Evolutionary conservation across 306 rosid species (phyloP).

Genomic region (Mucuna pruriens): DNA sequence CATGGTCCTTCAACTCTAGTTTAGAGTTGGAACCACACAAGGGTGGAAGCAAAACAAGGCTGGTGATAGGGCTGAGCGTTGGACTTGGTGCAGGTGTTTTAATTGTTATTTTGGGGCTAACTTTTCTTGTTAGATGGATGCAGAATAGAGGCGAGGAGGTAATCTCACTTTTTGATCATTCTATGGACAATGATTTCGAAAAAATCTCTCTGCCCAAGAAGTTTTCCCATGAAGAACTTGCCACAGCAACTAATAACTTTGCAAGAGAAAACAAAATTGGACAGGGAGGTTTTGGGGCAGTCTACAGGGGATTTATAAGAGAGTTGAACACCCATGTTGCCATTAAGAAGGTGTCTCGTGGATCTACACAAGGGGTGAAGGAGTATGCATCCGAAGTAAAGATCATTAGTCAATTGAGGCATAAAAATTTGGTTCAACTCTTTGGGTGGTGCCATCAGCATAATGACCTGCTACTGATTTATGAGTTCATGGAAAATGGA

Average conservation of each 20-base stretch:
- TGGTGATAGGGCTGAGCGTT: conserved; percentile 32
- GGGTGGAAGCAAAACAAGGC: background rate
- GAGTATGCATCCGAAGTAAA: conserved; percentile 49
- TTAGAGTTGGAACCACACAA: conserved; percentile 20
- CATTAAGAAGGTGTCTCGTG: conserved; percentile 42
- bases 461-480: conserved; percentile 37
- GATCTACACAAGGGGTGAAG: conserved; percentile 45
- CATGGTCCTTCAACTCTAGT: conserved; percentile 49
- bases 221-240: conserved; percentile 47
- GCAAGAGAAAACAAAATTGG: conserved; percentile 46
- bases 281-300: conserved; percentile 56
- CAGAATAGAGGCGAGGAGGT: background rate
- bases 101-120: background rate
- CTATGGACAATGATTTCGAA: conserved; percentile 40
- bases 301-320: conserved; percentile 44
- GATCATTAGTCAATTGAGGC: conserved; percentile 49
- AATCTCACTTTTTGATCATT: background rate
- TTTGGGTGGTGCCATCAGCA: conserved; percentile 50
- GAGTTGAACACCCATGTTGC: conserved; percentile 38
- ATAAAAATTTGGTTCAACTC: conserved; percentile 49
- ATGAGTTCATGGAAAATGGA: conserved; percentile 52
- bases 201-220: conserved; percentile 34
- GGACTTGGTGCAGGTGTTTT: conserved; percentile 30
- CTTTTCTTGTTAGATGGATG: conserved; percentile 18
- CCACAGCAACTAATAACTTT: conserved; percentile 43